phyloP scores from a whole-genome alignment of 768 basidiomycete genomes.

The Tricholoma saponaceum region DNA sequence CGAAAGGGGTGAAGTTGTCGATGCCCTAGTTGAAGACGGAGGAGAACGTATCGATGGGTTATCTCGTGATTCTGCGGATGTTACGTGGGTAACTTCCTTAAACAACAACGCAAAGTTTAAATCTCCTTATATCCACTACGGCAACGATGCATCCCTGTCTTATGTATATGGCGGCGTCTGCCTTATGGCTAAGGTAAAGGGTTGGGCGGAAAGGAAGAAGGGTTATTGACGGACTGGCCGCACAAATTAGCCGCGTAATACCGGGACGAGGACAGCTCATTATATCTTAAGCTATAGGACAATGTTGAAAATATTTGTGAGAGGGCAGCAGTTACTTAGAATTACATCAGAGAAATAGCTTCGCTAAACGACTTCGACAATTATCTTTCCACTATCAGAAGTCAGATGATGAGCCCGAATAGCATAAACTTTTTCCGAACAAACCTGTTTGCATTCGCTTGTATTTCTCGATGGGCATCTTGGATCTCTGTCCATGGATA shows the following conservation, averaged over 20 bases:
- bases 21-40: background rate
- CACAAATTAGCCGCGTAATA: too few relatives aligned
- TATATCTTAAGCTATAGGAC: too few relatives aligned
- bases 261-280: too few relatives aligned
- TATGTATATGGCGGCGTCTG: slow-evolving; percentile 6
- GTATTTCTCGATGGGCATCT: slow-evolving; percentile 82
- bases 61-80: background rate
- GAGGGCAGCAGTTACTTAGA: too few relatives aligned
- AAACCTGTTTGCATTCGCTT: slow-evolving; percentile 55
- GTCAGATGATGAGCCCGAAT: background rate
- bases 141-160: slow-evolving; percentile 2
- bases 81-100: slow-evolving; percentile 7
- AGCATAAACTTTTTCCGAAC: slow-evolving; percentile 10
- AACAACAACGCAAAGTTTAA: slow-evolving; percentile 1
- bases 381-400: slow-evolving; percentile 40
- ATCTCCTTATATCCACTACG: background rate
- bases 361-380: slow-evolving; percentile 36
- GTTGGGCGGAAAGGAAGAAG: too few relatives aligned
- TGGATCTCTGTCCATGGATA: slow-evolving; percentile 79
- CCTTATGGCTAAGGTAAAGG: too few relatives aligned
- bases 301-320: too few relatives aligned
- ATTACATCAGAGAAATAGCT: too few relatives aligned
- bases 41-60: background rate
- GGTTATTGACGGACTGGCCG: too few relatives aligned
- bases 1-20: background rate